These are phyloP conservation scores for Phycomyces nitens DNA, from an alignment of 192 early-diverging fungal genomes.

Conservation along the genomic window DNA sequence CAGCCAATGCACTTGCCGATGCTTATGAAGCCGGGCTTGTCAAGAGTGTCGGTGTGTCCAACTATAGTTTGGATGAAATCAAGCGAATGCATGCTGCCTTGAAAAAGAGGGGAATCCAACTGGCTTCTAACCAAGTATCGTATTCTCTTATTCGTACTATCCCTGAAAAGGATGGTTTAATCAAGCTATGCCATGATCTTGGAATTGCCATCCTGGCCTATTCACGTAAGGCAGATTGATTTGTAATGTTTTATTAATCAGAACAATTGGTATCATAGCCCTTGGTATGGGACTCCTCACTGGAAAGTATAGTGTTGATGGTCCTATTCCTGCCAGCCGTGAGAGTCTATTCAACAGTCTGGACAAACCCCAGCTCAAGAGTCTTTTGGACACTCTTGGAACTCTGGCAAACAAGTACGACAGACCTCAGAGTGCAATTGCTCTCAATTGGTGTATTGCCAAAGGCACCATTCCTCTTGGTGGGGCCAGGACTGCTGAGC, in stretches of 20 bases:
- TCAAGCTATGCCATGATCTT: conserved; percentile 68
- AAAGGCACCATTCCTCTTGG: conserved; percentile 46
- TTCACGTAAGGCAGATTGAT: conserved; percentile 39
- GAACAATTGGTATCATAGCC: conserved; percentile 6
- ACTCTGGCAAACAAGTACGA: conserved; percentile 16
- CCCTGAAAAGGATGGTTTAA: conserved; percentile 64
- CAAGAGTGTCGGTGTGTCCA: conserved; percentile 49
- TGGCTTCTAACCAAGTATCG: conserved; percentile 47
- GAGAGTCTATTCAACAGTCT: background rate
- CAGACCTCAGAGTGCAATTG: conserved; percentile 25
- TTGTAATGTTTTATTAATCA: background rate
- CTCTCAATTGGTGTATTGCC: conserved; percentile 46
- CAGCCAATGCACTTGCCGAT: conserved; percentile 46
- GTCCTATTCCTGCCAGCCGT: background rate
- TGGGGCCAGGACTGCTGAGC: conserved; percentile 42
- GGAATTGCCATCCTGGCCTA: conserved; percentile 72
- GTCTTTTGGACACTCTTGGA: conserved; percentile 3
- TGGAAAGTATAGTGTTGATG: conserved; percentile 8
- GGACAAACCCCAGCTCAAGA: conserved; percentile 7
- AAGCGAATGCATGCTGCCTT: conserved; percentile 42
- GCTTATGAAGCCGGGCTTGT: conserved; percentile 41
- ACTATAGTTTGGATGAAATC: conserved; percentile 40
- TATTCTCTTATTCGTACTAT: conserved; percentile 55
- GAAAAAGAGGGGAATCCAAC: conserved; percentile 38
- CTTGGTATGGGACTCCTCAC: conserved; percentile 17